phyloP scores from a whole-genome alignment of 441 rosid species.

The Arabidopsis lyrata region DNA sequence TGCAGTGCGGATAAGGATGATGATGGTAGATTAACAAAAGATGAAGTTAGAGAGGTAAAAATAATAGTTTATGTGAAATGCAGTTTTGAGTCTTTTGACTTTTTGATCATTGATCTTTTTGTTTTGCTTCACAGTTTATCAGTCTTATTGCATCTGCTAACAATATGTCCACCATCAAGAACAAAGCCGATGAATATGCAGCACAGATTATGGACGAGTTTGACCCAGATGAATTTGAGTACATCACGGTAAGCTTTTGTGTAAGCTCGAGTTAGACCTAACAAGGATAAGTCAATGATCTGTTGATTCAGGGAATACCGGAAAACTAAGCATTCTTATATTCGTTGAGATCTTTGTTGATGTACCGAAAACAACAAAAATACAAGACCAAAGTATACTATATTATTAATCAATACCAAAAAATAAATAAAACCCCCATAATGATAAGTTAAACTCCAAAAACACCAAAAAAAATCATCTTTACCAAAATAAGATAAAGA shows the following conservation, averaged over 20 bases:
- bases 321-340: no score
- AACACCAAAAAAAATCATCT: not conserved
- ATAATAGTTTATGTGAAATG: not conserved
- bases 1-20: slow-evolving; percentile 60
- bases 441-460: no score
- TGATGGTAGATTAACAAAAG: slow-evolving; percentile 53
- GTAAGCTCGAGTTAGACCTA: not conserved
- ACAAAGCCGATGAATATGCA: slow-evolving; percentile 47
- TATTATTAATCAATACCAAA: no score
- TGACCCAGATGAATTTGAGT: slow-evolving; percentile 44
- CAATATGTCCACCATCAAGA: slow-evolving; percentile 43
- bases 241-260: slow-evolving; percentile 46
- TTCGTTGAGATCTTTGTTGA: no score
- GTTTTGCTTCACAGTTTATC: slow-evolving; percentile 34
- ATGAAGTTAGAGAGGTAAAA: slow-evolving; percentile 57
- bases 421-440: no score
- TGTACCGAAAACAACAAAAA: no score
- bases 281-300: no score
- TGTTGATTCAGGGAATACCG: no score
- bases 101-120: not conserved
- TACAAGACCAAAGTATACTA: no score
- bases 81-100: not conserved
- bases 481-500: no score
- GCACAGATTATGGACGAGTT: slow-evolving; percentile 56
- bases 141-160: slow-evolving; percentile 53